A percentile compares a stretch with the other conserved stretches of the same genome.
phyloP scores from a whole-genome alignment of 2,329 filamentous ascomycete species.

The Cercospora citrullina region DNA sequence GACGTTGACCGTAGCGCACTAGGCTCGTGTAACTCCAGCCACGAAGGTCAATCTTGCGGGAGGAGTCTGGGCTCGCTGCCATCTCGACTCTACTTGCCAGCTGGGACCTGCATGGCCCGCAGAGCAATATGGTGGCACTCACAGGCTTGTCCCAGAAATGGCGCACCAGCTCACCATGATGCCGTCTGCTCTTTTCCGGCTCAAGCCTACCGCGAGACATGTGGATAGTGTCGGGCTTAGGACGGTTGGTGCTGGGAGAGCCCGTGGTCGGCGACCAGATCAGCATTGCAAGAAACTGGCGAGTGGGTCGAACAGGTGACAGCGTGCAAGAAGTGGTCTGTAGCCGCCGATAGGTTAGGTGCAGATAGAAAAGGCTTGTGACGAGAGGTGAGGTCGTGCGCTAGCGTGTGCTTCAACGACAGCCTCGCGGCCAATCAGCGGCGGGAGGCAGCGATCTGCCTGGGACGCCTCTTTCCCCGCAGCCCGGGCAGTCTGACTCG shows the following conservation, averaged over 20 bases:
- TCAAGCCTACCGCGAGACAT: not conserved
- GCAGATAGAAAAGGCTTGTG: slow-evolving; percentile 18
- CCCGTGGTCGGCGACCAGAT: slow-evolving; percentile 11
- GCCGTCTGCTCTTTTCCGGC: not conserved
- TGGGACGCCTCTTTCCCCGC: not conserved
- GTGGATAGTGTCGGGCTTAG: not conserved
- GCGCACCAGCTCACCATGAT: not conserved
- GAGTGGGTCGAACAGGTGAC: slow-evolving; percentile 27
- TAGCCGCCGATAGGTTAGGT: slow-evolving; percentile 25
- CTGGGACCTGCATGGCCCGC: slow-evolving; percentile 17
- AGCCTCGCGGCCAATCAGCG: not conserved
- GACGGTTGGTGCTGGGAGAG: slow-evolving; percentile 8
- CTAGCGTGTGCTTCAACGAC: not conserved
- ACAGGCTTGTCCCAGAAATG: not conserved
- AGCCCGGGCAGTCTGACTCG: not conserved
- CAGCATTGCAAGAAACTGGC: slow-evolving; percentile 15
- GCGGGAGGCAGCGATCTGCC: not conserved
- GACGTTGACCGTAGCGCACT: slow-evolving; percentile 5
- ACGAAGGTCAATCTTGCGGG: slow-evolving; percentile 6
- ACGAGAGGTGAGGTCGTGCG: slow-evolving; percentile 13
- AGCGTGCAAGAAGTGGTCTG: slow-evolving; percentile 14
- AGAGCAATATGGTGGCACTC: not conserved
- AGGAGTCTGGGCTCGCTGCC: slow-evolving; percentile 3
- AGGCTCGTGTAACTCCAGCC: slow-evolving; percentile 11
- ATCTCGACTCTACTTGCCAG: not conserved